Percentiles rank a stretch among this genome's conserved stretches.
These are phyloP conservation scores for Scheffersomyces quercinus DNA, from an alignment of 1,139 yeast genomes.

Conservation along the genomic window DNA sequence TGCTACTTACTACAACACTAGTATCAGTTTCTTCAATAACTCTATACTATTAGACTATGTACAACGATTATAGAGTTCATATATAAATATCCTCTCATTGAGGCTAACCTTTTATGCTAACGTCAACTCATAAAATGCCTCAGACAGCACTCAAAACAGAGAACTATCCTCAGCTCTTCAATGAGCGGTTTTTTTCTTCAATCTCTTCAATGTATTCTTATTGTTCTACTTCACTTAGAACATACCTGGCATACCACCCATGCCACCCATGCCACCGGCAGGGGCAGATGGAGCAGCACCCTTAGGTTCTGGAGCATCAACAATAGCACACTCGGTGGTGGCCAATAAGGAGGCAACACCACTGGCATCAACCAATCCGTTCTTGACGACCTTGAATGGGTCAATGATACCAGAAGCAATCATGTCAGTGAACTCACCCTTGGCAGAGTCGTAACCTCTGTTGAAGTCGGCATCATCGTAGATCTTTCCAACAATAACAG, in stretches of 20 bases:
- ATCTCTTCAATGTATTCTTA: constrained; percentile 1
- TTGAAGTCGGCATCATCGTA: constrained; percentile 86
- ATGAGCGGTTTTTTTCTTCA: too few species aligned
- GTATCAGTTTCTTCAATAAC: too few species aligned
- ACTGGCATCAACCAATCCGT: constrained; percentile 94
- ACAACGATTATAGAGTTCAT: too few species aligned
- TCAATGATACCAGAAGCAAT: constrained; percentile 97
- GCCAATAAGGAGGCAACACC: constrained; percentile 98
- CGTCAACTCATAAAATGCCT: too few species aligned
- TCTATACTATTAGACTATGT: too few species aligned
- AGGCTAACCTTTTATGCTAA: too few species aligned
- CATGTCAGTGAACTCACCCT: constrained; percentile 95
- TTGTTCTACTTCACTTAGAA: constrained; percentile 14
- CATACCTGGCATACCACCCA: constrained; percentile 42
- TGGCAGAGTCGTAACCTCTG: constrained; percentile 91
- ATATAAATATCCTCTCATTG: too few species aligned
- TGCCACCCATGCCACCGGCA: constrained; percentile 49
- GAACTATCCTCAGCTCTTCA: too few species aligned
- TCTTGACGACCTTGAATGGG: constrained; percentile 98
- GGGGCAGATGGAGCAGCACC: constrained; percentile 63
- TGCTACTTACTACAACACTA: too few species aligned
- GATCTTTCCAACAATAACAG: constrained; percentile 95
- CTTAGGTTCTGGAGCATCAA: constrained; percentile 93
- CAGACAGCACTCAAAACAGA: too few species aligned
- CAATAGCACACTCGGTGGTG: constrained; percentile 98